Base-by-base conservation (phyloP, 306 rosid species). In the Abrus precatorius region DNA sequence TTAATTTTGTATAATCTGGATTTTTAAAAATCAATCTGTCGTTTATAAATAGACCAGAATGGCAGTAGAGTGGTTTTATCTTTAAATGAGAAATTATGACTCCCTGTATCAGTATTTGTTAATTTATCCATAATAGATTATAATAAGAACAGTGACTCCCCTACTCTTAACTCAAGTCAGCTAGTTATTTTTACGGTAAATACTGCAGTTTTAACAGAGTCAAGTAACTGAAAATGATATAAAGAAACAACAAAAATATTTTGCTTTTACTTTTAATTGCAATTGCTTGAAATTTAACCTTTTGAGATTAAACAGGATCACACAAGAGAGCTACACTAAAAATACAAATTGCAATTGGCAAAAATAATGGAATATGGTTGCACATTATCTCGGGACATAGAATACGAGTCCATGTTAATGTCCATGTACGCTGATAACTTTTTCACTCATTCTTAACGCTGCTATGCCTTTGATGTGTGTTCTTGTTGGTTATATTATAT, bases 11-110 rank as follows among this genome's bases (percentile, higher is more conserved):
- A 41, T 11, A 9, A 27, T 38, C 11, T 55, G 41, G 12, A 43
- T 27, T 41, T 44, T 9, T 53, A 2, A 0, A 2, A 40, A 44
- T 43, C 28, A 11, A 56, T 74, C 69, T 27, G 3, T 43, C 57
- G 57, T 45, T 59, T 12, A 55, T 11, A 38, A 55, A 74, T 57
- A 56, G 68, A 30, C 29, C 55, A 55, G 56, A 38, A 28, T 72
- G 36, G 12, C 67, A 41, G 13, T 73, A 52, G 14, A n/a, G 53
- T 55, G 66, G n/a, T 73, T 55, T 38, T 57, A 12, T 40, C 68
- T 57, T 74, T 29, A 7, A 57, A 27, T 27, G 30, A 27, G 14
- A 28, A 43, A 11, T 74, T 4, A 41, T 20, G 56, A 56, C 1
- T 40, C 41, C 68, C 6, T 41, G 56, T 57, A 44, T n/a, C 0